Evolutionary conservation across 164 flowering plant genomes (phyloP), one percentile per base, ranked within the genome.

Genomic region (Euptelea pleiosperma): DNA sequence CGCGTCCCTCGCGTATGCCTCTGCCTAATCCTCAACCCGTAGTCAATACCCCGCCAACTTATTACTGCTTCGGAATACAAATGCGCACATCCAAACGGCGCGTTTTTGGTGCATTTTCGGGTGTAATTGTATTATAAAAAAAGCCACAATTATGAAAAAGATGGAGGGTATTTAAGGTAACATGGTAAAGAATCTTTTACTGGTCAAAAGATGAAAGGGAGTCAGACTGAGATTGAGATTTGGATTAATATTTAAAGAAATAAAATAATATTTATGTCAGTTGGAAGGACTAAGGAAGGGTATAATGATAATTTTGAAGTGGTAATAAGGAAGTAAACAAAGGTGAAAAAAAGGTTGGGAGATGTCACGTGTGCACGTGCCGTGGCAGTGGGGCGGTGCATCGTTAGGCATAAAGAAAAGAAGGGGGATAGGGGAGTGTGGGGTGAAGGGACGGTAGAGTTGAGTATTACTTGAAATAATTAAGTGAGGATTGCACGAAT

Each of bases 341-440:
- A 8, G 19, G 6, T 28, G n/a, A 34, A 11, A 47, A 37, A 9
- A 52, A 25, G 28, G 35, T 15, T 58, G 46, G 52, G 65, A 58
- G 70, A 61, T 22, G 66, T 77, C 84, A 82, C 80, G 87, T 80
- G 82, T 43, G 71, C 91, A 85, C 88, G 84, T 85, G 91, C 36
- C 62, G 35, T 51, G 63, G 55, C 82, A 76, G 73, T 37, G 80
- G 60, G 60, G 76, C 83, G 79, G 82, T 85, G 85, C 84, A 71
- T 82, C 77, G 82, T 73, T 57, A 48, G 44, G 41, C 65, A 62
- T 68, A 73, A 74, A 75, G 29, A 71, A 74, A 73, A 39, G 14
- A 42, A 28, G 18, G 21, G 15, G 24, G n/a, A n/a, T n/a, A n/a
- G n/a, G n/a, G n/a, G n/a, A n/a, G n/a, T n/a, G n/a, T n/a, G n/a